Evolutionary conservation across 164 flowering plant genomes (phyloP).

Genomic region (Aristolochia fimbriata): DNA sequence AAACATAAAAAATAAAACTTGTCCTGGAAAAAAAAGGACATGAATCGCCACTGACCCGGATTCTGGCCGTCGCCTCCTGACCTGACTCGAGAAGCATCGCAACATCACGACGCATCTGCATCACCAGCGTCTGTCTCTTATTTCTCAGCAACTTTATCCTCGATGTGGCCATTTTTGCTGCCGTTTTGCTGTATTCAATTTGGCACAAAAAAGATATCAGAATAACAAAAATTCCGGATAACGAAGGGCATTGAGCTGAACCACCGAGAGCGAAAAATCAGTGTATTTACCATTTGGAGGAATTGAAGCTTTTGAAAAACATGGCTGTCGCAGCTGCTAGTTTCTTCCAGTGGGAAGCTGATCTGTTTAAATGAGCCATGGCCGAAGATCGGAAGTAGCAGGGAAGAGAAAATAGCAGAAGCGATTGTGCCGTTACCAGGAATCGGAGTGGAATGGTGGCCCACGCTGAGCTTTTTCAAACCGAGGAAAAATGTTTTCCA

Average conservation of each 20-base stretch:
- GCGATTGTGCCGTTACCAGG: slow-evolving; percentile 21
- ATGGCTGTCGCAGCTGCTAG: slow-evolving; percentile 36
- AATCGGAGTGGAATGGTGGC: not conserved
- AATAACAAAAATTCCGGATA: not conserved
- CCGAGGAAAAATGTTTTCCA: not conserved
- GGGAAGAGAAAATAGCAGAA: not conserved
- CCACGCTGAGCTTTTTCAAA: not conserved
- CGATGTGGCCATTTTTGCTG: slow-evolving; percentile 80
- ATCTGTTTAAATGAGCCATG: slow-evolving; percentile 18
- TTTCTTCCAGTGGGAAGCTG: slow-evolving; percentile 28
- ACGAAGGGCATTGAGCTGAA: not conserved
- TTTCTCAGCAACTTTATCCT: slow-evolving; percentile 92
- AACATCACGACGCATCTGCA: slow-evolving; percentile 88
- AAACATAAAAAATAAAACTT: not conserved
- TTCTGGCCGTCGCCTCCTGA: slow-evolving; percentile 87
- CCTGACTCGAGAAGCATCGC: slow-evolving; percentile 83
- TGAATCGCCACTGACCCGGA: slow-evolving; percentile 41
- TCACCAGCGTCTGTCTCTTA: slow-evolving; percentile 73
- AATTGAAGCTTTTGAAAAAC: slow-evolving; percentile 53
- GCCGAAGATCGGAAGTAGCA: slow-evolving; percentile 3
- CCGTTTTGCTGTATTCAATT: slow-evolving; percentile 51
- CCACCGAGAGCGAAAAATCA: not conserved
- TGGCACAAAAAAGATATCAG: not conserved
- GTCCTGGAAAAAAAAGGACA: not conserved
- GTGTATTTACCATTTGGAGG: slow-evolving; percentile 64